These are phyloP conservation scores for Marasmius fiardii DNA, from an alignment of 1,284 basidiomycete species.

Conservation along the genomic window DNA sequence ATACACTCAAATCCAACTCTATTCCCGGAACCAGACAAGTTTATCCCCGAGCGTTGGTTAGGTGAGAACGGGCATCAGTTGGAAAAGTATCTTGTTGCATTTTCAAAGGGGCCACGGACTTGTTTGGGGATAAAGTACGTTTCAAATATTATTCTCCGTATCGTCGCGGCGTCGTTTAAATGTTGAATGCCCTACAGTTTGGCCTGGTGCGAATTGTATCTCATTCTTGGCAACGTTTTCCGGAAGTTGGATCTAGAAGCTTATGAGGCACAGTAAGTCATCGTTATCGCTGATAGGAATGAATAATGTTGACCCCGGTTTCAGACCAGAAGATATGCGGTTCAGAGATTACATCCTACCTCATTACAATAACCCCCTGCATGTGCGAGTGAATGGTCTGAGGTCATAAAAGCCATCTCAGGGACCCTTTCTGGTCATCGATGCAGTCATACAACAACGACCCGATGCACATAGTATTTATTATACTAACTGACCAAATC, in stretches of 20 bases:
- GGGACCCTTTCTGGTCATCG: too few relatives aligned
- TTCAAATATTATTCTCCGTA: background rate
- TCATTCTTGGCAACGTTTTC: slow-evolving; percentile 22
- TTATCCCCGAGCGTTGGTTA: slow-evolving; percentile 11
- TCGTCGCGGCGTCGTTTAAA: background rate
- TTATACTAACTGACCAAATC: too few relatives aligned
- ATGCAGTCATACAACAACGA: too few relatives aligned
- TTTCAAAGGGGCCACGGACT: slow-evolving; percentile 9
- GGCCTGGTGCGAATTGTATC: slow-evolving; percentile 24
- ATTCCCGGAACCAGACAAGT: slow-evolving; percentile 5
- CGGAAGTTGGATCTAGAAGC: slow-evolving; percentile 21
- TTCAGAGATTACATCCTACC: background rate
- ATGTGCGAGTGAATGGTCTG: too few relatives aligned
- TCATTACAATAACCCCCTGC: too few relatives aligned
- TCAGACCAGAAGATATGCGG: background rate
- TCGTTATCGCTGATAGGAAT: background rate
- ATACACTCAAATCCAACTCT: slow-evolving; percentile 8
- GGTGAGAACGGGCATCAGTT: background rate
- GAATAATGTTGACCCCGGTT: background rate
- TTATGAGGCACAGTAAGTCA: background rate
- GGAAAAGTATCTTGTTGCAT: slow-evolving; percentile 6
- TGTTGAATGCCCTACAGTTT: slow-evolving; percentile 13
- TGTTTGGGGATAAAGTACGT: slow-evolving; percentile 3
- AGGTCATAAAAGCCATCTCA: background rate
- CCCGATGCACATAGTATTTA: too few relatives aligned